Evolutionary conservation across 495 filamentous ascomycete species (phyloP), one percentile per base, ranked within the genome.

Genomic region (Aspergillus asperescens): DNA sequence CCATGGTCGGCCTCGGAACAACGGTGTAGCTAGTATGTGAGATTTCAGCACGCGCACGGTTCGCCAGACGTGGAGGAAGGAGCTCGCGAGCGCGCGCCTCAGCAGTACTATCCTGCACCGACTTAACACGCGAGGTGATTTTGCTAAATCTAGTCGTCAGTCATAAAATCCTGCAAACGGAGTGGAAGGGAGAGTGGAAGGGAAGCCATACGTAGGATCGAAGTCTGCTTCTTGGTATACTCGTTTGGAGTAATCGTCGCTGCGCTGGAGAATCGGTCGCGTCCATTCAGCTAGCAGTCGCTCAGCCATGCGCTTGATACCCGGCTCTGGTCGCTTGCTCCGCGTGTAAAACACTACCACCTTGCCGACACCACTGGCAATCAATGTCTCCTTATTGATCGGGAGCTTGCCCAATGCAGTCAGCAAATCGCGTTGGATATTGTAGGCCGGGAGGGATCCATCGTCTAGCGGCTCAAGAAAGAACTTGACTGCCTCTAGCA

Each of bases 381-480:
- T 79, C 39, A 99, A 77, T 5, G 86, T 79, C 56, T 96, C 93
- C 54, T 95, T 96, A 62, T 87, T 85, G 61, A 96, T 89, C 10
- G 89, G 87, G 0, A 99, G 78, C 56, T 81, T 84, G 23, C 77
- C 78, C 27, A 99, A 74, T 5, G 87, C 83, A 29, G 81, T 80
- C 71, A 99, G 89, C 50, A 99, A 81, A 57, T 96, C 90, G 41
- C 89, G 88, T 73, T 99, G 94, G 63, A 99, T 96, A 62, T 88
- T 90, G 74, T 95, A 97, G 22, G 93, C 91, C 0, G 94, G 93
- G 22, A 99, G 76, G 38, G 86, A 87, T 54, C 91, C 93, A 62
- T 96, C 90, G 52, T 89, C 86, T 35, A 96, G 80, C 4, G 94
- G 94, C 64, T 99, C 94, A 10, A 99, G 84, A 81, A 97, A 97